phyloP scores from a whole-genome alignment of 2,329 filamentous ascomycete genomes.

The Colletotrichum sp. region DNA sequence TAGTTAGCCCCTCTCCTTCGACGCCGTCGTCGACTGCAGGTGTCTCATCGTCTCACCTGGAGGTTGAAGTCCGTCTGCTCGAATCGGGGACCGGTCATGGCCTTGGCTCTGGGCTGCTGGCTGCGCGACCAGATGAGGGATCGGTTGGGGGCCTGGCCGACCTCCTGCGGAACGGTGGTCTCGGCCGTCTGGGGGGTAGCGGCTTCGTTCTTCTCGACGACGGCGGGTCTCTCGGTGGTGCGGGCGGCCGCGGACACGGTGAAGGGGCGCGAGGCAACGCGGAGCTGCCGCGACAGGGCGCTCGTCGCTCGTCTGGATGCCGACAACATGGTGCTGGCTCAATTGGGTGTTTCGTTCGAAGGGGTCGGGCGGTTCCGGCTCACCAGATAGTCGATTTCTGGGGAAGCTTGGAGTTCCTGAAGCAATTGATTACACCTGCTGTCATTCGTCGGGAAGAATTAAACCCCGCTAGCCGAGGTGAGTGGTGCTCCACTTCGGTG shows the following conservation, averaged over 20 bases:
- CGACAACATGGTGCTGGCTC: slow-evolving; percentile 49
- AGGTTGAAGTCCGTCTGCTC: slow-evolving; percentile 94
- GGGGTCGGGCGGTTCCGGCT: slow-evolving; percentile 4
- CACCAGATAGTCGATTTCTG: slow-evolving; percentile 5
- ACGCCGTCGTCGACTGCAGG: neutral
- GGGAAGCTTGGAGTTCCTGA: slow-evolving; percentile 17
- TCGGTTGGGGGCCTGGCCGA: slow-evolving; percentile 87
- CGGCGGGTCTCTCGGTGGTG: slow-evolving; percentile 42
- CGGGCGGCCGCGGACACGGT: slow-evolving; percentile 42
- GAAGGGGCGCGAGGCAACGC: slow-evolving; percentile 52
- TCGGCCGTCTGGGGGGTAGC: slow-evolving; percentile 49
- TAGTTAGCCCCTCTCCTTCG: neutral
- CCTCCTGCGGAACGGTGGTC: slow-evolving; percentile 48
- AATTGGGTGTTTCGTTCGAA: slow-evolving; percentile 7
- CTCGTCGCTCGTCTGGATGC: slow-evolving; percentile 44
- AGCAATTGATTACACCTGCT: slow-evolving; percentile 20
- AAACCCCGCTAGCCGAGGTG: slow-evolving; percentile 3
- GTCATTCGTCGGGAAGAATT: slow-evolving; percentile 20
- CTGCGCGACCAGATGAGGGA: slow-evolving; percentile 80
- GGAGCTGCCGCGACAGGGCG: slow-evolving; percentile 48
- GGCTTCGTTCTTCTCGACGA: slow-evolving; percentile 43
- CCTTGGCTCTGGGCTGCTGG: slow-evolving; percentile 80
- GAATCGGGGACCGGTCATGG: slow-evolving; percentile 94
- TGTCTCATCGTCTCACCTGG: slow-evolving; percentile 68
- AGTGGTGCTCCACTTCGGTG: neutral